Conservation (phyloP, 768 basidiomycete species). For the Lactarius hatsudake region DNA sequence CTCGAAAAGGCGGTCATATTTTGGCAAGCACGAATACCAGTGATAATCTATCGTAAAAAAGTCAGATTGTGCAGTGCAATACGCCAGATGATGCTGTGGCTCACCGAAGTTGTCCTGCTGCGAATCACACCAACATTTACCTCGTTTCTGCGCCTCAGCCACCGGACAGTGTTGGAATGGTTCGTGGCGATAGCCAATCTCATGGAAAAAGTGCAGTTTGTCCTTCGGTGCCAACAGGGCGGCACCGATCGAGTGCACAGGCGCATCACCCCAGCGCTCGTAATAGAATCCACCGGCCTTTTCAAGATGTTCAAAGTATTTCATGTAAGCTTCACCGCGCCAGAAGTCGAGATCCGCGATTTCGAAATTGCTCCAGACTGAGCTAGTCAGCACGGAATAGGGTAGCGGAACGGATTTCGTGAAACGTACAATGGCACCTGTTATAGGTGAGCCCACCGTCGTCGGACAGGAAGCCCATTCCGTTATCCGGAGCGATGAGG, state of each 20-base stretch:
- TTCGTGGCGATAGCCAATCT: conserved; percentile 90
- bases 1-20: conserved; percentile 26
- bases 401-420: conserved; percentile 6
- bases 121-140: conserved; percentile 83
- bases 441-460: conserved; percentile 57
- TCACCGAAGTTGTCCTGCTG: conserved; percentile 68
- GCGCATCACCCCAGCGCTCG: conserved; percentile 92
- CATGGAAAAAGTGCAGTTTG: conserved; percentile 92
- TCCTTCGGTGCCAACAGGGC: conserved; percentile 86
- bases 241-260: conserved; percentile 78
- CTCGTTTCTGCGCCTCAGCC: conserved; percentile 66
- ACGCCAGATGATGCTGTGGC: conserved; percentile 28
- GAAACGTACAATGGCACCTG: conserved; percentile 48
- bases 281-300: conserved; percentile 57
- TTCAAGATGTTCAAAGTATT: conserved; percentile 58
- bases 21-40: conserved; percentile 79
- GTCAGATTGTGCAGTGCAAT: background rate
- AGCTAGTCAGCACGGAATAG: background rate
- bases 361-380: conserved; percentile 67
- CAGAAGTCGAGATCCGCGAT: conserved; percentile 59
- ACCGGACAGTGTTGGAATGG: conserved; percentile 93
- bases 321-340: conserved; percentile 53
- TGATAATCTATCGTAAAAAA: conserved; percentile 55
- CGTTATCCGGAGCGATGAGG: conserved; percentile 48
- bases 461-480: conserved; percentile 54